phyloP scores from a whole-genome alignment of 768 basidiomycete genomes.

The Heimioporus sp. region DNA sequence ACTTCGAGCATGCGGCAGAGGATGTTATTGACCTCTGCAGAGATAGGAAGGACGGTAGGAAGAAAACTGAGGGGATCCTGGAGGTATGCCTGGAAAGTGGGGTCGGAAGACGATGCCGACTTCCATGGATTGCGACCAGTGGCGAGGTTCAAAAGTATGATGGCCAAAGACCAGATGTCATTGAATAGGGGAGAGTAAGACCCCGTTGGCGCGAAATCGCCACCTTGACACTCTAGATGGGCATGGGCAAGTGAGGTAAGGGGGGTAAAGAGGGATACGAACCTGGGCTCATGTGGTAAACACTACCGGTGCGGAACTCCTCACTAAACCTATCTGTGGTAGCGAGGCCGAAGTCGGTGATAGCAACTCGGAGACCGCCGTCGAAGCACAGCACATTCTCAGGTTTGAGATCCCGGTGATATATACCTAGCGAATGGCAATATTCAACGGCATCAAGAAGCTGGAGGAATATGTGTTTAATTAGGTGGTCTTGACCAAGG shows the following conservation, averaged over 20 bases:
- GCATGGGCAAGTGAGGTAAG: slow-evolving; percentile 19
- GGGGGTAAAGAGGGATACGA: slow-evolving; percentile 22
- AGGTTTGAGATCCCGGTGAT: slow-evolving; percentile 96
- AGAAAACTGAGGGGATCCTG: slow-evolving; percentile 77
- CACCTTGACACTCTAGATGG: slow-evolving; percentile 78
- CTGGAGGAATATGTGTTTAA: slow-evolving; percentile 90
- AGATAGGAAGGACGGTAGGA: slow-evolving; percentile 82
- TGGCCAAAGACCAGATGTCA: slow-evolving; percentile 96
- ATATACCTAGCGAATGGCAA: slow-evolving; percentile 89
- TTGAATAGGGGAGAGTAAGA: slow-evolving; percentile 85
- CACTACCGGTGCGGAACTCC: slow-evolving; percentile 93
- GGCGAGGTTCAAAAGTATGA: slow-evolving; percentile 93
- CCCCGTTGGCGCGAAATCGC: slow-evolving; percentile 56
- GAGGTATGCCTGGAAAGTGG: slow-evolving; percentile 87
- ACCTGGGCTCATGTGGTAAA: slow-evolving; percentile 99
- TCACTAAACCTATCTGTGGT: slow-evolving; percentile 82
- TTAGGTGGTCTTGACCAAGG: slow-evolving; percentile 79
- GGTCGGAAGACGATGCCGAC: slow-evolving; percentile 77
- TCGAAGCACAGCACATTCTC: slow-evolving; percentile 92
- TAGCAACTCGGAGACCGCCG: slow-evolving; percentile 69
- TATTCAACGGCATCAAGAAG: slow-evolving; percentile 91
- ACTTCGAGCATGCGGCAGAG: slow-evolving; percentile 72
- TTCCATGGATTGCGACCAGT: slow-evolving; percentile 98
- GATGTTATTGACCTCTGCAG: slow-evolving; percentile 66
- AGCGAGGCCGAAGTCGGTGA: slow-evolving; percentile 95